These are phyloP conservation scores for Agapanthus africanus DNA, from an alignment of 106 monocot genomes.

Conservation along the genomic window DNA sequence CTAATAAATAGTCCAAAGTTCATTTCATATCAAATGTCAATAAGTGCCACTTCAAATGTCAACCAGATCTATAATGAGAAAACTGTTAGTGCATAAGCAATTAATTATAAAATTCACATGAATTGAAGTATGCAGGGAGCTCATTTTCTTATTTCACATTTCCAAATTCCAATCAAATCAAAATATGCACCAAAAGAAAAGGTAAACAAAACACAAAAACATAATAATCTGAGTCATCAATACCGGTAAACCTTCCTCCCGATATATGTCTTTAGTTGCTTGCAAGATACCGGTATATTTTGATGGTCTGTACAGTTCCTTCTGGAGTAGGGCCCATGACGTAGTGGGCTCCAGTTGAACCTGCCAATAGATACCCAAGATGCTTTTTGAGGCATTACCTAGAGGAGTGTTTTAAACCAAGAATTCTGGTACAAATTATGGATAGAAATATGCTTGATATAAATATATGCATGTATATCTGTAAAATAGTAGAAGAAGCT, in stretches of 20 bases:
- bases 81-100: background rate
- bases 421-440: background rate
- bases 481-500: background rate
- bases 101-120: background rate
- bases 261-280: conserved; percentile 80
- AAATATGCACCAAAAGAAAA: background rate
- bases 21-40: too few relatives aligned
- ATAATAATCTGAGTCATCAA: conserved; percentile 5
- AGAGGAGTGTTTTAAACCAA: background rate
- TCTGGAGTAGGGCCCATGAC: conserved; percentile 52
- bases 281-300: conserved; percentile 90
- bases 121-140: background rate
- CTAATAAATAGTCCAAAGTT: background rate
- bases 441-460: background rate
- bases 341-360: conserved; percentile 93
- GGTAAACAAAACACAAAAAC: background rate
- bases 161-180: background rate
- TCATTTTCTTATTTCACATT: background rate
- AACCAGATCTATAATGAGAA: background rate
- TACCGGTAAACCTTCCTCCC: conserved; percentile 85
- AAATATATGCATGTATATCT: background rate
- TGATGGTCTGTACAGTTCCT: conserved; percentile 48
- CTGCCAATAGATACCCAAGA: conserved; percentile 24
- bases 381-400: background rate
- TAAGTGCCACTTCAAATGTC: background rate